Evolutionary conservation across 2,329 filamentous ascomycete genomes (phyloP).

Genomic region (Ophiosphaerella herpotricha): DNA sequence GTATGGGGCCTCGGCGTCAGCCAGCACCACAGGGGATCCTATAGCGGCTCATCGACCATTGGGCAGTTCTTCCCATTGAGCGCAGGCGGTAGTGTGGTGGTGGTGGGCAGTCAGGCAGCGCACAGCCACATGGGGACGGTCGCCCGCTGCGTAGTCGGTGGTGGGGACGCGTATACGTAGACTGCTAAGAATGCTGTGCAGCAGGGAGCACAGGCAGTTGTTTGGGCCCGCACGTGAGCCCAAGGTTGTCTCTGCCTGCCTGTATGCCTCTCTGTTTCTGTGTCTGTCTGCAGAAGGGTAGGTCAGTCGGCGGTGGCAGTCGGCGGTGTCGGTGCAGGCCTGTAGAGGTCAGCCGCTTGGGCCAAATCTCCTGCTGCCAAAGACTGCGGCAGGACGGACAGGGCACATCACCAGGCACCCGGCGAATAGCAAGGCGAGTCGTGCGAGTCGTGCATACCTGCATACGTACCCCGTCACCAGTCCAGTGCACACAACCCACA

Average conservation of each 20-base stretch:
- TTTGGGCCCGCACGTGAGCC: conserved; percentile 25
- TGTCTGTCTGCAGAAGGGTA: too few relatives aligned
- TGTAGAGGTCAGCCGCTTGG: neutral
- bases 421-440: conserved; percentile 15
- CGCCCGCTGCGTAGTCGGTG: neutral
- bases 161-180: conserved; percentile 25
- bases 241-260: neutral
- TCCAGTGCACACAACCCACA: too few relatives aligned
- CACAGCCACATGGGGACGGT: conserved; percentile 4
- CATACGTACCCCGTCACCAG: too few relatives aligned
- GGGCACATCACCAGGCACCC: conserved; percentile 19
- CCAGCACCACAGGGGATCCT: conserved; percentile 38
- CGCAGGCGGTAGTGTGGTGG: conserved; percentile 20
- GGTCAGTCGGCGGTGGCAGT: too few relatives aligned
- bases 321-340: too few relatives aligned
- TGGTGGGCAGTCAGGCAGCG: conserved; percentile 26
- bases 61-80: conserved; percentile 38
- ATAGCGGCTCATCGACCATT: conserved; percentile 40
- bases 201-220: conserved; percentile 18
- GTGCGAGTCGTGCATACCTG: neutral
- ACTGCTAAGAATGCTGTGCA: conserved; percentile 36
- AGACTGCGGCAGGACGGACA: too few relatives aligned
- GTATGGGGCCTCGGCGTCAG: conserved; percentile 34
- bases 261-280: too few relatives aligned
- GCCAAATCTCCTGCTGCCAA: conserved; percentile 1